Base-by-base conservation (phyloP, 169 alveolate species). In the Eimeria acervulina region DNA sequence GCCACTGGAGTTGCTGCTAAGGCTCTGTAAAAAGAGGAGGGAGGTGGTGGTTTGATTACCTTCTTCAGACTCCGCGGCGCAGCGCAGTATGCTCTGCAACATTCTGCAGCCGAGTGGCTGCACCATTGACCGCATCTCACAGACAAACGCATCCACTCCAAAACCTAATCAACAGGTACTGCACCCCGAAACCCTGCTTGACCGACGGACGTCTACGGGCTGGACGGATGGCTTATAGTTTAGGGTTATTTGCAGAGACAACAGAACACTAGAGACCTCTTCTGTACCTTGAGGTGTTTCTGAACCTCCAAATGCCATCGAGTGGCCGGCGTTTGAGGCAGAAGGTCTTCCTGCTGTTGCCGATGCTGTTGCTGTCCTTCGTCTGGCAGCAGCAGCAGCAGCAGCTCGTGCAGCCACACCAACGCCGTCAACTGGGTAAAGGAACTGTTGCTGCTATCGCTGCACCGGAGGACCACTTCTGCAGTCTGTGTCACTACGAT, bases 361-460 rank as follows among this genome's bases (percentile, higher is more conserved):
- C 5, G 74, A 72, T 31, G 90, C 66, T 61, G 93, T 26, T 55
- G 97, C 85, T 44, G 94, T 38, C 51, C 72, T 51, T 42, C 84
- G 55, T 90, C 89, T 47, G 81, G 97, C 59, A 78, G 88, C 47
- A 81, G 76, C 55, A 87, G 93, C 83, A 70, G 87, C 28, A 85
- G 96, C 61, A 76, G 78, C 88, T 80, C 94, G 31, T 87, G 91
- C 42, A 95, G 93, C 97, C 97, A 95, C 38, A 90, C 95, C 44
- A 95, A 66, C 19, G 97, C 95, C n/a, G 97, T 95, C 31, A 95
- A 87, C 15, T 92, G 96, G 59, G 87, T 51, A 44, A 95, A 95
- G 87, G 97, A 90, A 40, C 93, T 47, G 89, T 76, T 72, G 93
- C 80, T 89, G 51, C 80, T 78, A 72, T 83, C 84, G 87, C 89